Evolutionary conservation across 2,329 filamentous ascomycete species (phyloP), one percentile per base, ranked within the genome.

Genomic region (Fusarium buxicola): DNA sequence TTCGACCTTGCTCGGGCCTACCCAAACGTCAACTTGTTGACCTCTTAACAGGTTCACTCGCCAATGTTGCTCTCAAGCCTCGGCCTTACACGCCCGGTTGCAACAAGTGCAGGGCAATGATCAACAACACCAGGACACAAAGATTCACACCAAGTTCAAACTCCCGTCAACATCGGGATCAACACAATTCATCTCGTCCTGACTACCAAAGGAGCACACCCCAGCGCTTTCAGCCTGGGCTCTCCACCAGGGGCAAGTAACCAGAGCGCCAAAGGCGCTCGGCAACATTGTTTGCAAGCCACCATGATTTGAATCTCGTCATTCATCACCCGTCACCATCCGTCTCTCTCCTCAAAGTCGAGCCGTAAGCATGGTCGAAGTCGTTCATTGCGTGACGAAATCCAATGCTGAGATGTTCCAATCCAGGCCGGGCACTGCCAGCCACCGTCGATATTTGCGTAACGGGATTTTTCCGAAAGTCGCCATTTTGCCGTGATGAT

Each of bases 171-270:
- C 64, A 58, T 70, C 60, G 67, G 64, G 71, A 66, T 74, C 73
- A 74, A 75, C 73, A 68, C 71, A 73, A 67, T 74, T 73, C 74
- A 72, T 74, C 72, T 75, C 73, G 69, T 74, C 73, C 71, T 74
- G 74, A 72, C 73, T 76, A 76, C 70, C 74, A 73, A 73, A 71
- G 66, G 65, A 69, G 66, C 69, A 72, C 60, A 63, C 66, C 21
- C 64, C 61, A 66, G 52, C 61, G 63, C 66, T 69, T 60, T 70
- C 61, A 62, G 65, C 60, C 55, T 68, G 56, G 56, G 50, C 44
- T 58, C 58, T 57, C 58, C 60, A 62, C 56, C 58, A 55, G 58
- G 52, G 30, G 32, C 34, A 49, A 25, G 48, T 41, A 38, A 52
- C 25, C 55, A 36, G 27, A 51, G 55, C 54, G 43, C 47, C 54